Conservation (phyloP, 164 flowering plant species). For the Vitis rupestris region DNA sequence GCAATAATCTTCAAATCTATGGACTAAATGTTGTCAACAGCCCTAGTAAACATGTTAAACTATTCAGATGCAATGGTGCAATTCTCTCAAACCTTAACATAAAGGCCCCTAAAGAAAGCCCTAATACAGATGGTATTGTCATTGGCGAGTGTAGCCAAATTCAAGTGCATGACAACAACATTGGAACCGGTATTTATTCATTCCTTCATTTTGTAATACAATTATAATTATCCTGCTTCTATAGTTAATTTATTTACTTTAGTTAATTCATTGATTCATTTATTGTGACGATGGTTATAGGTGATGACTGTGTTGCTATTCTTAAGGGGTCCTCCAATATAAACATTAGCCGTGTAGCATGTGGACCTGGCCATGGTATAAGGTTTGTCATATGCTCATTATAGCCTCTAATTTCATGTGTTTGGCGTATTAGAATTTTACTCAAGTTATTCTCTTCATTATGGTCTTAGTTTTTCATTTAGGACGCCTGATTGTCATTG, state of each 20-base stretch:
- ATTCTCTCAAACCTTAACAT: conserved; percentile 16
- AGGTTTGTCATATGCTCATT: conserved; percentile 24
- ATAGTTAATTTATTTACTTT: too few species aligned
- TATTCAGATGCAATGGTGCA: conserved; percentile 6
- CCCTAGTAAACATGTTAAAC: conserved; percentile 15
- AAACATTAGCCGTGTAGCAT: conserved; percentile 25
- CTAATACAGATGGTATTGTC: conserved; percentile 41
- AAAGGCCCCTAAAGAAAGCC: conserved; percentile 25
- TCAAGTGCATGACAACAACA: not conserved
- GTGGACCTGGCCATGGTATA: conserved; percentile 62
- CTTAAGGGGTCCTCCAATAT: conserved; percentile 24
- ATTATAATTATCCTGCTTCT: too few species aligned
- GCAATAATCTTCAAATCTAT: conserved; percentile 15
- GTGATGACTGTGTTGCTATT: conserved; percentile 55
- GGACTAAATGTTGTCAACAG: conserved; percentile 9
- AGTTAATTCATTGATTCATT: too few species aligned
- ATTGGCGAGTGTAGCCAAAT: conserved; percentile 4
- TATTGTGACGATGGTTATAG: conserved; percentile 9
- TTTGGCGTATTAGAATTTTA: too few species aligned
- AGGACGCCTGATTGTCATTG: too few species aligned
- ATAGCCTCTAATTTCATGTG: too few species aligned
- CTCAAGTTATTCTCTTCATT: too few species aligned
- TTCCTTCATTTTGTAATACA: too few species aligned
- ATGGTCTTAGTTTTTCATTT: too few species aligned
- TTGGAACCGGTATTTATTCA: conserved; percentile 15